Percentiles rank a stretch among this genome's conserved stretches.
Evolutionary conservation across 805 yeast species (phyloP).

Genomic region (Komagataella phaffii): DNA sequence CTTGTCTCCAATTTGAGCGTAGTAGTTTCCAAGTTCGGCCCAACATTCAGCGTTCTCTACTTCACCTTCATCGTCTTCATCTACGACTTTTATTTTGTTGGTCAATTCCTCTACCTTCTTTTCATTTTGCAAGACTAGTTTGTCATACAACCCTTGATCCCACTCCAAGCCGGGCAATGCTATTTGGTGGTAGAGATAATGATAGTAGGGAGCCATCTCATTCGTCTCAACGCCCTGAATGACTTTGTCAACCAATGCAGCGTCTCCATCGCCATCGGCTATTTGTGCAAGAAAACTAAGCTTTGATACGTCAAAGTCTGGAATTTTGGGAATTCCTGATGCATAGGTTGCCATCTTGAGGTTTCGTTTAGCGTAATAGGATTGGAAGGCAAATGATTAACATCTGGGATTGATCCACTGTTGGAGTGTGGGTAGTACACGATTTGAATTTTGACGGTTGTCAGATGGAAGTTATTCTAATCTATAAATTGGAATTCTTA

Average conservation of each 20-base stretch:
- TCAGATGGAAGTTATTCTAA: neutral
- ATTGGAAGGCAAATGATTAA: neutral
- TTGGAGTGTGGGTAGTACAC: neutral
- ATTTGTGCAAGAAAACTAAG: constrained; percentile 45
- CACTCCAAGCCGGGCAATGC: constrained; percentile 29
- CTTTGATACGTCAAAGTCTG: constrained; percentile 77
- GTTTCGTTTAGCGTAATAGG: constrained; percentile 8
- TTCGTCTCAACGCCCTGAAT: constrained; percentile 40
- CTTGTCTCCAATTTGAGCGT: constrained; percentile 74
- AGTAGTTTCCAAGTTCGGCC: constrained; percentile 77
- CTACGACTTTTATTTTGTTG: constrained; percentile 36
- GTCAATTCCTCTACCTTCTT: constrained; percentile 38
- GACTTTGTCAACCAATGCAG: constrained; percentile 28
- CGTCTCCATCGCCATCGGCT: constrained; percentile 22
- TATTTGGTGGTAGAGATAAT: constrained; percentile 41
- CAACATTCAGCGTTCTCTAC: constrained; percentile 66
- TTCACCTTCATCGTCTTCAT: constrained; percentile 75
- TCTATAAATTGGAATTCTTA: no score
- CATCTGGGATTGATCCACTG: neutral
- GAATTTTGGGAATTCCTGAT: constrained; percentile 47
- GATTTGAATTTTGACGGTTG: neutral
- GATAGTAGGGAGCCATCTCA: constrained; percentile 74
- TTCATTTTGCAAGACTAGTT: constrained; percentile 40
- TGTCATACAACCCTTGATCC: constrained; percentile 45
- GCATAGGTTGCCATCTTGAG: constrained; percentile 21